Percentiles rank a stretch among this genome's conserved stretches.
phyloP scores from a whole-genome alignment of 2,329 filamentous ascomycete species.

The Colletotrichum nymphaeae region DNA sequence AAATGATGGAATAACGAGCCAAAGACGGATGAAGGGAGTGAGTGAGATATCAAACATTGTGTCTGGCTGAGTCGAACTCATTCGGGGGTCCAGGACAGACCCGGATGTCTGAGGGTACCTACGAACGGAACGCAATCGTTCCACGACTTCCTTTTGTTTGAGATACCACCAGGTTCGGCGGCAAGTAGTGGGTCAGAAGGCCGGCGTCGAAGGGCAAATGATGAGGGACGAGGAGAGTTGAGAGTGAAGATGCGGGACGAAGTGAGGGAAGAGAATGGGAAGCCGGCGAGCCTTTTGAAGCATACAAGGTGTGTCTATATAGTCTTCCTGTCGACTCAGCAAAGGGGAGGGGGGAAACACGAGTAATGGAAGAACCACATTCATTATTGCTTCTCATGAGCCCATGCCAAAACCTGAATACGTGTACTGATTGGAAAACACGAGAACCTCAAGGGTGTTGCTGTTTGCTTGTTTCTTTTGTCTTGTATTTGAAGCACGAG shows the following conservation, averaged over 20 bases:
- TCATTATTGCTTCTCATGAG: background rate
- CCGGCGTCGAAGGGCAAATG: no score
- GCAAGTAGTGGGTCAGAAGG: background rate
- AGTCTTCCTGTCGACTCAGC: background rate
- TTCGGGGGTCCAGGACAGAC: no score
- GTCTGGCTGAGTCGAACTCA: background rate
- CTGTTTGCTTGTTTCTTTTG: background rate
- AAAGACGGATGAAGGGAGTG: background rate
- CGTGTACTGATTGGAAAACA: no score
- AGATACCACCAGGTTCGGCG: background rate
- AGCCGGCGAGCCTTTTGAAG: background rate
- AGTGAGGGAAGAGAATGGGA: background rate
- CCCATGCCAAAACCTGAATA: background rate
- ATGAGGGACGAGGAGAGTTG: background rate
- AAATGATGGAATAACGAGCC: background rate
- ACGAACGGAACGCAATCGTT: background rate
- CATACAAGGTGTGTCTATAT: background rate
- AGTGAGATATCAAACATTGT: background rate
- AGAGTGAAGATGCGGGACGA: no score
- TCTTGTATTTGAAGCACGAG: background rate
- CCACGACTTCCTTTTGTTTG: background rate
- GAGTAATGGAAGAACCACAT: background rate
- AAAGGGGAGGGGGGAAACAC: background rate
- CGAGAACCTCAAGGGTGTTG: background rate
- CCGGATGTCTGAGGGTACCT: background rate